phyloP scores from a whole-genome alignment of 202 grass and related monocot genomes.

The Carex sylvatica region DNA sequence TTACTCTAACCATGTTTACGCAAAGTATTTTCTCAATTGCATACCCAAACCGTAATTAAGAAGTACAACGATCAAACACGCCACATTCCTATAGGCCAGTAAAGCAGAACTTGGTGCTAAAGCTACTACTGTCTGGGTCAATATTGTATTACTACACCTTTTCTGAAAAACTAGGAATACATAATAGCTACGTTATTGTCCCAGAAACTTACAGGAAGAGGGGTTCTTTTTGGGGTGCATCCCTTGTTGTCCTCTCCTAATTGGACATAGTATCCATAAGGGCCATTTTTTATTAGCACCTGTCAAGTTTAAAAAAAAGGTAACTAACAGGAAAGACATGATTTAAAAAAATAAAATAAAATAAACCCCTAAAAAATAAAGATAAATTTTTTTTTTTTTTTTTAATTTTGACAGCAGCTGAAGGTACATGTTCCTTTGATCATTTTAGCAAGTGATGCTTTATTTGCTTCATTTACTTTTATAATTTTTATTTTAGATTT shows the following conservation, averaged over 20 bases:
- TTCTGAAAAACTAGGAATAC: not conserved
- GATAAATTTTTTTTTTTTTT: not conserved
- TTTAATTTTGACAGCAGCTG: too few relatives aligned
- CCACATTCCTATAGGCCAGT: not conserved
- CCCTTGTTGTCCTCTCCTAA: slow-evolving; percentile 83
- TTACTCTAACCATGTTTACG: not conserved
- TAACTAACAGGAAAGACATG: slow-evolving; percentile 12
- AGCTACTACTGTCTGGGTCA: not conserved
- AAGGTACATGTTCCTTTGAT: not conserved
- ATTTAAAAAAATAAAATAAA: not conserved
- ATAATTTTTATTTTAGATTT: slow-evolving; percentile 5
- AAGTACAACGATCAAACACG: not conserved
- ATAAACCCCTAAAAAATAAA: slow-evolving; percentile 16
- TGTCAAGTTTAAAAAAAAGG: slow-evolving; percentile 20
- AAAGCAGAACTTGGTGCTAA: not conserved
- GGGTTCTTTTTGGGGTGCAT: slow-evolving; percentile 55
- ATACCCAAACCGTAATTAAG: not conserved
- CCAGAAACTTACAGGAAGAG: slow-evolving; percentile 58
- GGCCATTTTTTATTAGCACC: slow-evolving; percentile 87
- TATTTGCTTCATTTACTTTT: not conserved
- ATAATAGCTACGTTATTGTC: slow-evolving; percentile 16
- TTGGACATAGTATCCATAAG: slow-evolving; percentile 86
- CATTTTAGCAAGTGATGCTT: not conserved
- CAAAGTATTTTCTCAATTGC: not conserved
- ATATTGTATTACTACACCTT: not conserved